These are phyloP conservation scores for Zopfochytrium polystomum DNA, from an alignment of 371 early-diverging fungal species.

Conservation along the genomic window DNA sequence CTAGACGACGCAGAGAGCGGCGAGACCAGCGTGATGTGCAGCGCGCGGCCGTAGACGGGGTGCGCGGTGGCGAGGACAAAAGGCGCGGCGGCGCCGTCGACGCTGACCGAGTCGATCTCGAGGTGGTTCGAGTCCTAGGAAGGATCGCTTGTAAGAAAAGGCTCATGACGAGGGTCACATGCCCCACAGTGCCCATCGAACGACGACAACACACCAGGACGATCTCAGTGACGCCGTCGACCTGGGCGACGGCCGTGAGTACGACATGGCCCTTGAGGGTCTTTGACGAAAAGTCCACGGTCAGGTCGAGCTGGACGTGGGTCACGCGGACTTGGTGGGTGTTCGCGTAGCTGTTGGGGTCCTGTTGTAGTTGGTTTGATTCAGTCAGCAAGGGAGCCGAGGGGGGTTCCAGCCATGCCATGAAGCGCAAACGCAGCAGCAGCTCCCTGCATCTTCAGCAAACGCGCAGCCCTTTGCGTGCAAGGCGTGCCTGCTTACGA, in stretches of 20 bases:
- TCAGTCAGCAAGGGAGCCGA: too few species aligned
- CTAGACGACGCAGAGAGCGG: constrained; percentile 16
- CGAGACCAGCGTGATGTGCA: constrained; percentile 58
- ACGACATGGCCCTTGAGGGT: constrained; percentile 66
- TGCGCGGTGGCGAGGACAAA: neutral
- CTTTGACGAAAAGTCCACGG: constrained; percentile 71
- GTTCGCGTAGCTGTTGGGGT: constrained; percentile 86
- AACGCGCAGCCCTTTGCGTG: too few species aligned
- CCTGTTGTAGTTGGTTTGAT: too few species aligned
- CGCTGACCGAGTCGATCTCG: constrained; percentile 5
- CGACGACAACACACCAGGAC: constrained; percentile 47
- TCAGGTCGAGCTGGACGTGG: constrained; percentile 73
- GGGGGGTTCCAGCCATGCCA: too few species aligned
- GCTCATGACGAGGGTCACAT: neutral
- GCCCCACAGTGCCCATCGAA: neutral
- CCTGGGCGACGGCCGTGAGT: constrained; percentile 36
- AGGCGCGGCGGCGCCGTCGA: constrained; percentile 2
- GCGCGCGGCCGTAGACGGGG: constrained; percentile 15
- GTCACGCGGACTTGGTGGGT: constrained; percentile 64
- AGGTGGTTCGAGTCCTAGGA: constrained; percentile 15
- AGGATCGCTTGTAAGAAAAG: neutral
- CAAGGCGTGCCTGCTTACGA: too few species aligned
- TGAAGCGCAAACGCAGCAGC: too few species aligned
- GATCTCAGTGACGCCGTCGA: constrained; percentile 55
- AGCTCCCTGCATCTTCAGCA: too few species aligned